Evolutionary conservation across 495 filamentous ascomycete species (phyloP).

Genomic region (Elasticomyces elasticus): DNA sequence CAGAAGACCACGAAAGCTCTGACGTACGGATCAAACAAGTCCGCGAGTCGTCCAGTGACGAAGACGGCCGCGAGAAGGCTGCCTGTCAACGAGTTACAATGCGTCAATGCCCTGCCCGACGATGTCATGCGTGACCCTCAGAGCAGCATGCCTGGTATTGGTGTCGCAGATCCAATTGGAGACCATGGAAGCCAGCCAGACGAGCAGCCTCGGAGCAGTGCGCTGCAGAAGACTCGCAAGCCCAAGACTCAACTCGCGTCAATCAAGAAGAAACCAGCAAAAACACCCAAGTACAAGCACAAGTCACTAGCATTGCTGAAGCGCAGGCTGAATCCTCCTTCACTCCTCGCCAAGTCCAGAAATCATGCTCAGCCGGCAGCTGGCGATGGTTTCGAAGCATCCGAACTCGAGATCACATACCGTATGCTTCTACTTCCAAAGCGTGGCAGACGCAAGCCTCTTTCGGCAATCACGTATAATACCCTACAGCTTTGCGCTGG

Average conservation of each 20-base stretch:
- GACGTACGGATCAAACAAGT: background rate
- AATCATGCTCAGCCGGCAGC: background rate
- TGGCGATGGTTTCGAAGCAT: constrained; percentile 20
- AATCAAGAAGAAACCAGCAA: constrained; percentile 2
- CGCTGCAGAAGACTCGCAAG: background rate
- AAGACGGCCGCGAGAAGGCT: background rate
- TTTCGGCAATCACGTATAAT: background rate
- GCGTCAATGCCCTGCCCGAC: background rate
- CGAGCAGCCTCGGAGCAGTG: too few species aligned
- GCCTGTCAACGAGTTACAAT: constrained; percentile 11
- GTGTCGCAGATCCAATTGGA: background rate
- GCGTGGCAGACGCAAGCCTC: background rate
- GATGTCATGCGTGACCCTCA: background rate
- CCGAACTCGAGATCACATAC: constrained; percentile 3
- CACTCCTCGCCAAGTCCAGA: background rate
- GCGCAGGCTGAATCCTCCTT: background rate
- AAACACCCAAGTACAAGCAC: background rate
- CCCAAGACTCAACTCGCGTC: background rate
- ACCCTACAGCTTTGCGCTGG: constrained; percentile 11
- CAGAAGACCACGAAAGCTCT: background rate
- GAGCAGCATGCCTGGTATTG: background rate
- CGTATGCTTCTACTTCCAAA: background rate
- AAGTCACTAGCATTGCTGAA: background rate
- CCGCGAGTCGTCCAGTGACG: background rate
- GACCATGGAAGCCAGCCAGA: background rate